Evolutionary conservation across 352 stramenopile genomes (phyloP).

Genomic region (Pythium monospermum): DNA sequence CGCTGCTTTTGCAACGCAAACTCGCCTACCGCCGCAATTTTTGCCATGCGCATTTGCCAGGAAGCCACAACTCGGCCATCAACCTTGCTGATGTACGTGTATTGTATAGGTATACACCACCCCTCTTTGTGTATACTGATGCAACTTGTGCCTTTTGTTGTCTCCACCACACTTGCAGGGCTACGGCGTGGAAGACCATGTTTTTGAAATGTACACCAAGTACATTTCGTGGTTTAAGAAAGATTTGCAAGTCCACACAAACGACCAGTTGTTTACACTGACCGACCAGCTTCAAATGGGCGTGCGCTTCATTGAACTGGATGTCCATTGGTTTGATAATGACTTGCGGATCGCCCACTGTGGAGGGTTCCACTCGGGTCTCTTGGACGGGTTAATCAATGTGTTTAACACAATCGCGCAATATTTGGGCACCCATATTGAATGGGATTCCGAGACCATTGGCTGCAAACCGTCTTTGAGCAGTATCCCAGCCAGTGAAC

Average conservation of each 20-base stretch:
- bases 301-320: slow-evolving; percentile 60
- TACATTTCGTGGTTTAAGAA: slow-evolving; percentile 57
- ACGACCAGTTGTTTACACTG: slow-evolving; percentile 63
- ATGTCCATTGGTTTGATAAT: slow-evolving; percentile 66
- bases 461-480: slow-evolving; percentile 66
- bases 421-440: slow-evolving; percentile 44
- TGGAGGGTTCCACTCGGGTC: slow-evolving; percentile 45
- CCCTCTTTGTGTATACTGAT: neutral
- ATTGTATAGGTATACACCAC: no score
- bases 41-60: slow-evolving; percentile 48
- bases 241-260: slow-evolving; percentile 50
- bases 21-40: slow-evolving; percentile 46
- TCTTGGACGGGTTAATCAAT: slow-evolving; percentile 60
- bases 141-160: neutral
- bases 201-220: slow-evolving; percentile 54
- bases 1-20: slow-evolving; percentile 36
- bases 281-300: slow-evolving; percentile 65
- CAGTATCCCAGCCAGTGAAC: slow-evolving; percentile 54
- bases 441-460: slow-evolving; percentile 69
- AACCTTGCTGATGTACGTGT: slow-evolving; percentile 38
- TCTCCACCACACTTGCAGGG: slow-evolving; percentile 19
- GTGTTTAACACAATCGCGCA: slow-evolving; percentile 62
- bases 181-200: slow-evolving; percentile 61
- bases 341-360: slow-evolving; percentile 66
- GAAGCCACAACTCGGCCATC: slow-evolving; percentile 65